Conservation (phyloP, 2,329 filamentous ascomycete species). For the Spiromastix sp. region DNA sequence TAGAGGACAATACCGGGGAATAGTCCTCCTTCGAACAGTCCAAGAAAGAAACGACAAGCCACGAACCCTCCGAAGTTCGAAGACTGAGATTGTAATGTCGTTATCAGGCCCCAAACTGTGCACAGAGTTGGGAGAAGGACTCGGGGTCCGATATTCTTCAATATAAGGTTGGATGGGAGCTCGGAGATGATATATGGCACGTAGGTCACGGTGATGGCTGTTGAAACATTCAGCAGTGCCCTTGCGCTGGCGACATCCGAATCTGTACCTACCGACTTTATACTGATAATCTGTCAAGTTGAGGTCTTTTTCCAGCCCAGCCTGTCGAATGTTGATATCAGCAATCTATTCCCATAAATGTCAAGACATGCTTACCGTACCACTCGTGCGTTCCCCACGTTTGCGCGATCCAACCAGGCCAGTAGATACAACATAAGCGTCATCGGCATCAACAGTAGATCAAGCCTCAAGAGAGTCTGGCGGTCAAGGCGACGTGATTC, state of each 20-base stretch:
- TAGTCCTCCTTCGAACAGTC: slow-evolving; percentile 54
- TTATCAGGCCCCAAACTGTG: slow-evolving; percentile 48
- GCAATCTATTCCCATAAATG: no score
- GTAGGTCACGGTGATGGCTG: slow-evolving; percentile 6
- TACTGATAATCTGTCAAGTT: slow-evolving; percentile 53
- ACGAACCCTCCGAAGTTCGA: slow-evolving; percentile 44
- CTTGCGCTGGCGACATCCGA: not conserved
- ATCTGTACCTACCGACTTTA: slow-evolving; percentile 33
- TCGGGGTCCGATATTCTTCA: slow-evolving; percentile 51
- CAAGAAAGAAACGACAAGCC: slow-evolving; percentile 51
- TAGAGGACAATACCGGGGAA: slow-evolving; percentile 49
- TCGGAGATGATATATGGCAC: slow-evolving; percentile 25
- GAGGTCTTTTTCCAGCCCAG: slow-evolving; percentile 47
- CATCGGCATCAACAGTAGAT: slow-evolving; percentile 27
- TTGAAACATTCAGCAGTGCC: no score
- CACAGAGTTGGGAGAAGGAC: slow-evolving; percentile 52
- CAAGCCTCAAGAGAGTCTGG: slow-evolving; percentile 30
- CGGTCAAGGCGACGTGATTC: slow-evolving; percentile 14
- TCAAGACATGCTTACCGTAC: slow-evolving; percentile 27
- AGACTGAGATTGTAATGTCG: slow-evolving; percentile 32
- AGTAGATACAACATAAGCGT: slow-evolving; percentile 50
- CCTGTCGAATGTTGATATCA: slow-evolving; percentile 4
- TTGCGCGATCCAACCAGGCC: slow-evolving; percentile 59
- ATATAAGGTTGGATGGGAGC: slow-evolving; percentile 52
- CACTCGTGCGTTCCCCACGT: slow-evolving; percentile 61